These are phyloP conservation scores for Cyathus striatus DNA, from an alignment of 768 basidiomycete species.

Conservation along the genomic window DNA sequence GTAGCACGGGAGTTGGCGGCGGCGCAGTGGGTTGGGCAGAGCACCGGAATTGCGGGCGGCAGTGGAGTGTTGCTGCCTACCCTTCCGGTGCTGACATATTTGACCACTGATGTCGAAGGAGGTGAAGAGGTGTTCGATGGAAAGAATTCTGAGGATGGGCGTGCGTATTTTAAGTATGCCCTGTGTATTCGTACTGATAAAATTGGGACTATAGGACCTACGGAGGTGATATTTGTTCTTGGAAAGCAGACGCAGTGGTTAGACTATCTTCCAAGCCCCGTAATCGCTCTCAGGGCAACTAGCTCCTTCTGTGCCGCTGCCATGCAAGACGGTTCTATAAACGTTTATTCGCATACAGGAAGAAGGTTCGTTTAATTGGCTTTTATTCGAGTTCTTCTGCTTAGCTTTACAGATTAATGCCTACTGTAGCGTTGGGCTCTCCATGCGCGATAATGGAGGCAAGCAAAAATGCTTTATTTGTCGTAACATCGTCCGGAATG, in stretches of 20 bases:
- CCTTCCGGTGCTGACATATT: constrained; percentile 55
- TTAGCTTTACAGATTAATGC: constrained; percentile 57
- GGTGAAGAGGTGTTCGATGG: constrained; percentile 70
- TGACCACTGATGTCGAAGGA: constrained; percentile 59
- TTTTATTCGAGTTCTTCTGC: constrained; percentile 1
- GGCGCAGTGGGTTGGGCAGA: constrained; percentile 10
- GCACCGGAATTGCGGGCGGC: constrained; percentile 8
- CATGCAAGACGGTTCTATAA: constrained; percentile 74
- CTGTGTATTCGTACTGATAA: no score
- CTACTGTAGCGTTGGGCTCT: constrained; percentile 67
- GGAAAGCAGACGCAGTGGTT: constrained; percentile 80
- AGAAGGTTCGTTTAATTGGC: constrained; percentile 52
- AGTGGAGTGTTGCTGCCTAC: constrained; percentile 37
- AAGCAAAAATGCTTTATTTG: constrained; percentile 57
- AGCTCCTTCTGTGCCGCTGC: constrained; percentile 68
- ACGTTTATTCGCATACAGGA: constrained; percentile 81
- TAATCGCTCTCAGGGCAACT: constrained; percentile 63
- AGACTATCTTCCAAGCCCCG: constrained; percentile 78
- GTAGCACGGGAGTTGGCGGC: constrained; percentile 49
- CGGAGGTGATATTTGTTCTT: constrained; percentile 62
- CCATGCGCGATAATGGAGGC: constrained; percentile 68
- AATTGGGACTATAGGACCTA: constrained; percentile 37
- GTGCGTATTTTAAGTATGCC: constrained; percentile 29
- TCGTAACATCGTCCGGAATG: constrained; percentile 67
- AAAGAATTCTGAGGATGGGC: constrained; percentile 65